Evolutionary conservation across 345 rosid genomes (phyloP), one percentile per base, ranked within the genome.

Genomic region (Gossypium turneri): DNA sequence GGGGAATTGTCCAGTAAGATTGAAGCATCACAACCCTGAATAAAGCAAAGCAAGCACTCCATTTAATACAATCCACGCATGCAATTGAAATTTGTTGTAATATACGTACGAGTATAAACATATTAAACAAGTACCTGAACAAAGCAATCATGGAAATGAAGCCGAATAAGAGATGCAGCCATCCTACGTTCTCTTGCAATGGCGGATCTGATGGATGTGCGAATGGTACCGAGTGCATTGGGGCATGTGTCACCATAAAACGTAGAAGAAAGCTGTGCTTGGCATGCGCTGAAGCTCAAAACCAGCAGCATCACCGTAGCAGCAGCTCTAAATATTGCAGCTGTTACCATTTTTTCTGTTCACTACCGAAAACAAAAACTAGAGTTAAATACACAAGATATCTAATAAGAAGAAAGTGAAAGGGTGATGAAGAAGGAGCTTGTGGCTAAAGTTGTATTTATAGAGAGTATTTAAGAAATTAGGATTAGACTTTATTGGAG

Each of bases 131-230:
- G 67, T 70, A 70, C 89, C 88, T 86, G 20, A 47, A 88, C 90
- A 4, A 89, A 89, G 56, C 89, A 89, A 22, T 89, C 89, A 9
- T 84, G 92, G 80, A 88, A 88, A 59, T 86, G 90, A 48, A 89
- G 90, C 71, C 88, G 93, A 75, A 88, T 72, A 27, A 88, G 88
- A 48, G 87, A 87, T 12, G 89, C 89, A 5, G 89, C 90, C 89
- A 89, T 87, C 62, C 90, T 73, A 43, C 85, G 85, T 65, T 89
- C 89, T 7, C 47, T 55, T 3, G 80, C 63, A 22, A 85, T 80
- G 0, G 83, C 83, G 0, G 52, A 68, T 22, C 83, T 65, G 47
- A 85, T 75, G 63, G 68, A 56, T 10, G 89, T 70, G 8, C 89
- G 84, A 9, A 88, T 86, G 3, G 83, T 72, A 0, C 64, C 38